Conservation (phyloP, 306 rosid species). For the Carpinus fangiana region DNA sequence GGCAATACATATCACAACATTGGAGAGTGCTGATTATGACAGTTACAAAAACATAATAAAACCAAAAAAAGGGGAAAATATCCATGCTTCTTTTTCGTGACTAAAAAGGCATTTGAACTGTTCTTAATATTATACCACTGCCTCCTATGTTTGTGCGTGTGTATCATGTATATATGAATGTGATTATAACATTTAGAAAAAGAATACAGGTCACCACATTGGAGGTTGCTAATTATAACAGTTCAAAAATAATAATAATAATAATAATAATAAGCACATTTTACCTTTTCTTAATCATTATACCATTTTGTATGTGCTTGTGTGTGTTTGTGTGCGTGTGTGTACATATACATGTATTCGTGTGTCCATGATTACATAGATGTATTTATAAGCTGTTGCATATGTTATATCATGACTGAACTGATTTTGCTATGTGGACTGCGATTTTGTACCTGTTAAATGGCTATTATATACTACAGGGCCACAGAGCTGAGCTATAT, state of each 20-base stretch:
- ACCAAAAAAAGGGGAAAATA: too few species aligned
- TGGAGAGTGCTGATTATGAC: background rate
- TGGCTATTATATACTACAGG: slow-evolving; percentile 55
- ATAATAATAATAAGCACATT: background rate
- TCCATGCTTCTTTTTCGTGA: too few species aligned
- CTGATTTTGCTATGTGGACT: slow-evolving; percentile 13
- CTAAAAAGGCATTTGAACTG: too few species aligned
- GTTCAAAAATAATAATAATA: background rate
- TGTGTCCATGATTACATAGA: background rate
- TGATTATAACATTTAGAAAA: background rate
- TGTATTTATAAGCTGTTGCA: background rate
- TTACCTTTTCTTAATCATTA: background rate
- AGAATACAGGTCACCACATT: background rate
- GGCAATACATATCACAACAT: background rate
- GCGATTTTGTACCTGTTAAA: slow-evolving; percentile 11
- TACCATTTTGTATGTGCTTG: background rate
- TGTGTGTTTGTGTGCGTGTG: background rate
- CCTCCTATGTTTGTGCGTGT: too few species aligned
- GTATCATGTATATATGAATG: too few species aligned
- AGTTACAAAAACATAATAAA: background rate
- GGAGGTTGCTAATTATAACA: background rate
- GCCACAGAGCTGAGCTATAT: slow-evolving; percentile 97
- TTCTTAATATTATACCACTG: too few species aligned
- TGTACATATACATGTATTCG: too few species aligned
- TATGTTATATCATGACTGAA: background rate